Conservation (phyloP, 2,329 filamentous ascomycete species). For the Penicillium sp. region DNA sequence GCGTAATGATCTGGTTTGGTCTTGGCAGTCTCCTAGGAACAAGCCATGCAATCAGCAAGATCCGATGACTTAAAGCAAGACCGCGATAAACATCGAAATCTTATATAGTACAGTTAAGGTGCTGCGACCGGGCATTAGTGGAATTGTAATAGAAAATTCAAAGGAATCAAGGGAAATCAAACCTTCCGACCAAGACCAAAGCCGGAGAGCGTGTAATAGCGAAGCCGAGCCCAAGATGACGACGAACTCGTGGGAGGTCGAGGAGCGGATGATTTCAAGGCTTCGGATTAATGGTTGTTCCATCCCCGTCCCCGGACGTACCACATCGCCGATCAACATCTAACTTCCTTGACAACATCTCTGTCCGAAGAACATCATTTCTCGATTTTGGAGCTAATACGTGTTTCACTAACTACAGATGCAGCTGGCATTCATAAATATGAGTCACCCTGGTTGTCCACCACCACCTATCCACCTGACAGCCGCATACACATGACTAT, state of each 20-base stretch:
- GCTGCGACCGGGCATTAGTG: neutral
- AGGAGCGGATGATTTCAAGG: constrained; percentile 4
- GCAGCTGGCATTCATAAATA: neutral
- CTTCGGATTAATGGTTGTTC: constrained; percentile 6
- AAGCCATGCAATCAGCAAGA: neutral
- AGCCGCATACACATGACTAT: constrained; percentile 17
- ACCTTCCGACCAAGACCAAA: neutral
- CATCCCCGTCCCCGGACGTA: neutral
- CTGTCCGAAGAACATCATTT: neutral
- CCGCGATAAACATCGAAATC: neutral
- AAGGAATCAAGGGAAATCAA: neutral
- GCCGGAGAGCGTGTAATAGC: neutral
- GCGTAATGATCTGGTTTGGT: neutral
- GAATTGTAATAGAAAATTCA: neutral
- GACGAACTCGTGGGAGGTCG: neutral
- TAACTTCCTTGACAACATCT: neutral
- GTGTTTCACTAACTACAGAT: neutral
- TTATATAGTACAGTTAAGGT: constrained; percentile 3
- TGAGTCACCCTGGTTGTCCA: constrained; percentile 12
- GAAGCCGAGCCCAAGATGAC: constrained; percentile 1
- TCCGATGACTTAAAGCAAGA: neutral
- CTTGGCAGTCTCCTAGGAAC: neutral
- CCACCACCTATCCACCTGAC: constrained; percentile 15
- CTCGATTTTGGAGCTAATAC: neutral
- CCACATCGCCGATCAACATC: neutral